Evolutionary conservation across 2,329 filamentous ascomycete species (phyloP).

Genomic region (Stemphylium beticola): DNA sequence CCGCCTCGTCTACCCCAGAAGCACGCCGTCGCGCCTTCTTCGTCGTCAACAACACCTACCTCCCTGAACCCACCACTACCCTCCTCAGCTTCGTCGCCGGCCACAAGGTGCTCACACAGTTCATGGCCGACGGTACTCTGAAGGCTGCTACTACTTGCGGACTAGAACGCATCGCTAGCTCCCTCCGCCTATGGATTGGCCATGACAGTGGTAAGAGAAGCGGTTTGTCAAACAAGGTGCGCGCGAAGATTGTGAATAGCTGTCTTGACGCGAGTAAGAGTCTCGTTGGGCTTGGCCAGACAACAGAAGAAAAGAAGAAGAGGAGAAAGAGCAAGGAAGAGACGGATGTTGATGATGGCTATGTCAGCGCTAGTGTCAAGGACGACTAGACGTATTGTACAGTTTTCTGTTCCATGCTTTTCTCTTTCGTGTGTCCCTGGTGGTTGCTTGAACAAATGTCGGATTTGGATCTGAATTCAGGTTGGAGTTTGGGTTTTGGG

Average conservation of each 20-base stretch:
- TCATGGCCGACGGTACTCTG: conserved; percentile 43
- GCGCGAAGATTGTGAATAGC: conserved; percentile 48
- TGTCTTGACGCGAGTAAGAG: conserved; percentile 53
- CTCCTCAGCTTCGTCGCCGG: conserved; percentile 56
- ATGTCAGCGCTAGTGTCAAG: conserved; percentile 38
- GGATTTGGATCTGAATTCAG: too few relatives aligned
- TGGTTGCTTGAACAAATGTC: too few relatives aligned
- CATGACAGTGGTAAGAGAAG: conserved; percentile 51
- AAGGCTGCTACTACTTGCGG: conserved; percentile 45
- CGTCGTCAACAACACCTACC: conserved; percentile 49
- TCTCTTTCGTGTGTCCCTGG: neutral
- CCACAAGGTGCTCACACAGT: conserved; percentile 50
- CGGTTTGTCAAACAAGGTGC: conserved; percentile 48
- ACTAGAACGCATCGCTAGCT: conserved; percentile 53
- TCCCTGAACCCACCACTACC: conserved; percentile 50
- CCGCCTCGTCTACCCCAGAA: conserved; percentile 46
- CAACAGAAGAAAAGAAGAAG: conserved; percentile 12
- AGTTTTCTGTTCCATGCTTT: neutral
- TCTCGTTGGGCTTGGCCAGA: conserved; percentile 46
- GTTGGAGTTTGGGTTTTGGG: too few relatives aligned
- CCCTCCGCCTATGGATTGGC: conserved; percentile 55
- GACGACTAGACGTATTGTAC: conserved; percentile 20
- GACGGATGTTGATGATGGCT: conserved; percentile 36
- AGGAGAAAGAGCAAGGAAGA: conserved; percentile 21
- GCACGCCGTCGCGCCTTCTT: conserved; percentile 49